These are phyloP conservation scores for Emericellopsis terricola DNA, from an alignment of 495 filamentous ascomycete species.

Conservation along the genomic window DNA sequence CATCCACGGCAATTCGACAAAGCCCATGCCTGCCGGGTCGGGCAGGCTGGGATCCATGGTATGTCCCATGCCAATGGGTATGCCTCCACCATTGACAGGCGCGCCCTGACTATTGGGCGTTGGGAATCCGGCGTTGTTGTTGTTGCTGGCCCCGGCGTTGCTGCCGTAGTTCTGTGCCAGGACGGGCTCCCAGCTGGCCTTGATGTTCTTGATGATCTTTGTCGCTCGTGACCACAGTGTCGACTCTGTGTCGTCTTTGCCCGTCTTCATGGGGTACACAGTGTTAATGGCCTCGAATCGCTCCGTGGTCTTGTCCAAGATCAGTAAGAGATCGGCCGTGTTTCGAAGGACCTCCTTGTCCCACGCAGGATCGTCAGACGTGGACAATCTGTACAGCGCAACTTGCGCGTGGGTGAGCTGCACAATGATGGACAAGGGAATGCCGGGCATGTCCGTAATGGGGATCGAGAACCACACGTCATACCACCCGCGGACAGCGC, in stretches of 20 bases:
- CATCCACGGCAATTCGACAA: conserved; percentile 2
- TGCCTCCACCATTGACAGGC: not conserved
- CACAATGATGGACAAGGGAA: conserved; percentile 19
- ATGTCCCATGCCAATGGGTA: not conserved
- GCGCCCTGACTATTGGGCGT: not conserved
- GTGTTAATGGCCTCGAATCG: not conserved
- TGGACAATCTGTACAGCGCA: conserved; percentile 23
- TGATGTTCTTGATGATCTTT: conserved; percentile 1
- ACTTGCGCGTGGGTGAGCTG: conserved; percentile 24
- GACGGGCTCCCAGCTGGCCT: conserved; percentile 1
- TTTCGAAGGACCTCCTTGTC: conserved; percentile 7
- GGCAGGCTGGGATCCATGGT: not conserved
- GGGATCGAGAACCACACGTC: conserved; percentile 17
- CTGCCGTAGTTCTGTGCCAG: not conserved
- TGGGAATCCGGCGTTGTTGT: not conserved
- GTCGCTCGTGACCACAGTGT: not conserved
- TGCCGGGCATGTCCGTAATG: conserved; percentile 11
- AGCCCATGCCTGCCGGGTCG: not conserved
- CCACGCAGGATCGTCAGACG: conserved; percentile 14
- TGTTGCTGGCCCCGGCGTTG: too few relatives aligned
- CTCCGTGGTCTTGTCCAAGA: conserved; percentile 7
- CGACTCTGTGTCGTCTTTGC: not conserved
- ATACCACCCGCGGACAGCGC: conserved; percentile 20
- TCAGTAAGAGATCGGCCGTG: conserved; percentile 6
- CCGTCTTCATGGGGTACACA: not conserved